Evolutionary conservation across 768 basidiomycete species (phyloP), one percentile per base, ranked within the genome.

Genomic region (Pleurotus sapidus): DNA sequence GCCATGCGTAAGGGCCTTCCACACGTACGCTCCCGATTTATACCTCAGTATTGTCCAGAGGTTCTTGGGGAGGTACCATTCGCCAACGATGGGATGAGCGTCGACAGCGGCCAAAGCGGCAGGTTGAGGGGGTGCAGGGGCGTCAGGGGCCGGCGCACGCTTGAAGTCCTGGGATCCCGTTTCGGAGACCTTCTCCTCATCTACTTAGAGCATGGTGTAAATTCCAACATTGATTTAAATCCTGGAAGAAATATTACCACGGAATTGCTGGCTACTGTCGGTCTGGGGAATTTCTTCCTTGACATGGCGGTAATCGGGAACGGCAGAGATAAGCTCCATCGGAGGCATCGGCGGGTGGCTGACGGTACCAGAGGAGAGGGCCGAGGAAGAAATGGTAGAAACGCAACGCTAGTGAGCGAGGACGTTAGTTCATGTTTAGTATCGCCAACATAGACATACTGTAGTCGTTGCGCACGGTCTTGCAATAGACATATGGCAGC

Each of bases 371-470:
- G 11, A 67, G 61, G 11, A 64, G 48, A 37, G 68, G 68, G 2
- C 68, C 68, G 9, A 67, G 59, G 64, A 69, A 69, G 64, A 69
- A 67, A 59, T 69, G 68, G 49, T 67, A 67, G 57, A 61, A 66
- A 12, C 66, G 64, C 17, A 69, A 42, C n/a, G 64, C 67, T 68
- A 25, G n/a, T 34, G 30, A 9, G 8, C 8, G 1, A 34, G 8
- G 3, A 11, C 20, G 8, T 34, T 34, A 34, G 30, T 34, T 34
- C 11, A 34, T 30, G 27, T 30, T 5, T 30, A 5, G 6, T 30
- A 5, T 30, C 8, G 27, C 6, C 27, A 30, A 5, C 12, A 46
- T 14, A 0, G 12, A 34, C 25, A 20, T 57, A 67, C 65, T 67
- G 59, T 69, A 67, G 42, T 69, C 68, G 45, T 65, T 67, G 46